These are phyloP conservation scores for Carex scoparia DNA, from an alignment of 176 grass and related monocot genomes.

Conservation along the genomic window DNA sequence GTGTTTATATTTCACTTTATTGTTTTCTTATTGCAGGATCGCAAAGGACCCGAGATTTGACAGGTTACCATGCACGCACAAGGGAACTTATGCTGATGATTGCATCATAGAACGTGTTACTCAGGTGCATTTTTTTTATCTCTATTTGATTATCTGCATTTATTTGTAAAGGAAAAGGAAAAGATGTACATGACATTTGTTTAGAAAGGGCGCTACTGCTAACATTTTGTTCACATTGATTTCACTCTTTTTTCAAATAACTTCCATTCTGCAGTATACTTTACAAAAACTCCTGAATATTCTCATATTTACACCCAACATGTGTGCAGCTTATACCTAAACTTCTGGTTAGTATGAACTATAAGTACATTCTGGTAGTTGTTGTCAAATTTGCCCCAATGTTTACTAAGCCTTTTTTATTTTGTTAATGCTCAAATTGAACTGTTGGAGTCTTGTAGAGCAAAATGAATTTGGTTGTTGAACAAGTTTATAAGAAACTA, in stretches of 20 bases:
- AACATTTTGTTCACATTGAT: neutral
- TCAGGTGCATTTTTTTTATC: conserved; percentile 45
- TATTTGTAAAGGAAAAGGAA: neutral
- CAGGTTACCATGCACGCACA: conserved; percentile 89
- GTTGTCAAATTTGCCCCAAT: neutral
- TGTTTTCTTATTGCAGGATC: conserved; percentile 43
- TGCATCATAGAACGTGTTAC: conserved; percentile 91
- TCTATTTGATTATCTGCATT: conserved; percentile 5
- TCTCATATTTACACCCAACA: neutral
- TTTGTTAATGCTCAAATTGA: neutral
- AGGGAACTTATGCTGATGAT: conserved; percentile 98
- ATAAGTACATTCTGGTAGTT: neutral
- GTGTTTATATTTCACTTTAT: neutral
- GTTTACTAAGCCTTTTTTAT: neutral
- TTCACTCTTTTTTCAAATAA: neutral
- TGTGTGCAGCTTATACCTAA: neutral
- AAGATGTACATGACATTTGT: neutral
- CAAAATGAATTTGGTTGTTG: neutral
- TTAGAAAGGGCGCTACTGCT: neutral
- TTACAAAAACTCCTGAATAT: neutral
- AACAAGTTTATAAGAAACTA: neutral
- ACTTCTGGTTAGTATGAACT: neutral
- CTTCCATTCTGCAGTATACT: neutral
- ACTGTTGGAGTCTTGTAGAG: neutral
- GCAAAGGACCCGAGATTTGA: conserved; percentile 93